phyloP scores from a whole-genome alignment of 495 filamentous ascomycete species.

The Penicillium taxi region DNA sequence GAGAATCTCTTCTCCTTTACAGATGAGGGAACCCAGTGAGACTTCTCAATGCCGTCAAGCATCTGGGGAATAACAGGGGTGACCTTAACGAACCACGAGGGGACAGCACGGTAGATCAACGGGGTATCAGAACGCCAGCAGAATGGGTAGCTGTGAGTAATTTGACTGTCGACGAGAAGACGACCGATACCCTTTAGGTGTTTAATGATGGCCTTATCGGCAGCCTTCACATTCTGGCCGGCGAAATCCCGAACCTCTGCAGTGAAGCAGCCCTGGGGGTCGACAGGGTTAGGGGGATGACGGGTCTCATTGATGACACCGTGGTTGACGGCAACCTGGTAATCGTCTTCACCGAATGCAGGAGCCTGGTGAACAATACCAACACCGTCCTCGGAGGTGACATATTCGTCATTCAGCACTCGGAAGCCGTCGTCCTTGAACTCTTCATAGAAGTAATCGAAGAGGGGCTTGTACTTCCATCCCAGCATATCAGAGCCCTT shows the following conservation, averaged over 20 bases:
- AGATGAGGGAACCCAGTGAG: conserved; percentile 88
- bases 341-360: conserved; percentile 96
- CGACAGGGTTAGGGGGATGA: conserved; percentile 81
- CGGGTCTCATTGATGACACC: conserved; percentile 74
- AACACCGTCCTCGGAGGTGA: conserved; percentile 86
- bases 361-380: conserved; percentile 95
- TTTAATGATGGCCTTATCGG: conserved; percentile 93
- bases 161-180: conserved; percentile 78
- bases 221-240: conserved; percentile 87
- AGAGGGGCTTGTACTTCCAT: conserved; percentile 87
- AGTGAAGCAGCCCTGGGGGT: conserved; percentile 76
- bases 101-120: conserved; percentile 88
- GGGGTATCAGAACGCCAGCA: conserved; percentile 95
- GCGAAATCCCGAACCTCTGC: conserved; percentile 73
- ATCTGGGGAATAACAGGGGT: conserved; percentile 78
- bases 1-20: conserved; percentile 90
- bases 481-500: conserved; percentile 84
- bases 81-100: conserved; percentile 93
- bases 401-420: conserved; percentile 81
- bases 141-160: conserved; percentile 91
- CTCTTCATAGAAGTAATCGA: conserved; percentile 87
- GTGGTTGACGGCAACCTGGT: conserved; percentile 66
- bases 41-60: conserved; percentile 79
- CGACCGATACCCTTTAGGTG: conserved; percentile 73
- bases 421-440: conserved; percentile 85